These are phyloP conservation scores for Excoecaria agallocha DNA, from an alignment of 345 rosid genomes.

Conservation along the genomic window DNA sequence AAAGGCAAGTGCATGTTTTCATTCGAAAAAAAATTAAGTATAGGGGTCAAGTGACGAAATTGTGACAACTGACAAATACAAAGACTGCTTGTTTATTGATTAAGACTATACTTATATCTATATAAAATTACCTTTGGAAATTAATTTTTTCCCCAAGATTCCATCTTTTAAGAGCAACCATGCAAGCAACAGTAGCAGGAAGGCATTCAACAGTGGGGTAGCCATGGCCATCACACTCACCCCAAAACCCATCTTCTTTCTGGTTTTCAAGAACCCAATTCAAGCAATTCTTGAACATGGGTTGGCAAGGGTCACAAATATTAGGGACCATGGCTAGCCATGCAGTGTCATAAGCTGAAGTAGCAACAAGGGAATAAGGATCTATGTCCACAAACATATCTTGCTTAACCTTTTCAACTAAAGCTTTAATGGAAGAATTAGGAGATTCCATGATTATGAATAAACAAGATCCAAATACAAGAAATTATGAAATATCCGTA, in stretches of 20 bases:
- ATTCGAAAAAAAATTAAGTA: no score
- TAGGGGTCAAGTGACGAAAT: no score
- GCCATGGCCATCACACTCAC: slow-evolving; percentile 33
- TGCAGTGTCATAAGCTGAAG: slow-evolving; percentile 60
- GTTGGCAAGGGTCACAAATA: slow-evolving; percentile 16
- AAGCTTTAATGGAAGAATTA: slow-evolving; percentile 15
- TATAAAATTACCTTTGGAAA: slow-evolving; percentile 35
- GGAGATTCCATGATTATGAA: slow-evolving; percentile 15
- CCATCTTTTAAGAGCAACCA: slow-evolving; percentile 53
- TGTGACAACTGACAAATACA: no score
- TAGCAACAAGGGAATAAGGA: slow-evolving; percentile 34
- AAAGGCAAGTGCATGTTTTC: no score
- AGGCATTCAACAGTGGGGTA: slow-evolving; percentile 36
- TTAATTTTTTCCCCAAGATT: slow-evolving; percentile 19
- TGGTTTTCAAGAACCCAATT: slow-evolving; percentile 59
- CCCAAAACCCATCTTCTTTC: slow-evolving; percentile 51
- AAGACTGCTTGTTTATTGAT: not conserved
- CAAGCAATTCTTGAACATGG: slow-evolving; percentile 55
- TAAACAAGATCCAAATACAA: not conserved
- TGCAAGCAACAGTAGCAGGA: slow-evolving; percentile 51
- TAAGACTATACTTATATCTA: not conserved
- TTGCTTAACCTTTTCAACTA: slow-evolving; percentile 34
- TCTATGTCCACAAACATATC: slow-evolving; percentile 19
- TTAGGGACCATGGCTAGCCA: slow-evolving; percentile 59
- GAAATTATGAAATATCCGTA: not conserved